Conservation (phyloP, 2,329 filamentous ascomycete genomes). For the Fusarium multiceps region DNA sequence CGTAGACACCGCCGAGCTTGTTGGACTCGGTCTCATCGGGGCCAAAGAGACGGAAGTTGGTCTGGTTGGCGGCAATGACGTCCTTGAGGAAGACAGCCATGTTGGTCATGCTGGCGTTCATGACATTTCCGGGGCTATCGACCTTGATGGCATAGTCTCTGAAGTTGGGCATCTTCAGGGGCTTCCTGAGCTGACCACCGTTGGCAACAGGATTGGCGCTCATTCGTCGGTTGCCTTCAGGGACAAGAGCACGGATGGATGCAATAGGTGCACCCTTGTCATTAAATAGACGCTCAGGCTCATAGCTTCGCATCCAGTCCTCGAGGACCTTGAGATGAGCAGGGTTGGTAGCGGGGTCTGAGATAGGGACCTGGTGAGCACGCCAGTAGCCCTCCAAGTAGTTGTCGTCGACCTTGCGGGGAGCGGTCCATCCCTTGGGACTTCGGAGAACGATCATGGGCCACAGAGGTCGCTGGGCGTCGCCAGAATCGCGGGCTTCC, state of each 20-base stretch:
- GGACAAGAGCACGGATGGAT: slow-evolving; percentile 73
- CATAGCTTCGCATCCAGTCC: slow-evolving; percentile 81
- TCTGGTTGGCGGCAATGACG: slow-evolving; percentile 71
- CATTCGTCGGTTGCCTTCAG: slow-evolving; percentile 75
- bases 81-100: slow-evolving; percentile 76
- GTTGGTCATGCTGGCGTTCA: slow-evolving; percentile 74
- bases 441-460: slow-evolving; percentile 82
- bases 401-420: slow-evolving; percentile 76
- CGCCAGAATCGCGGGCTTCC: slow-evolving; percentile 75
- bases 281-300: slow-evolving; percentile 77
- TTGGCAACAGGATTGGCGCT: slow-evolving; percentile 82
- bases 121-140: slow-evolving; percentile 67
- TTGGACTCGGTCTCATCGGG: slow-evolving; percentile 87
- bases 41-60: slow-evolving; percentile 79
- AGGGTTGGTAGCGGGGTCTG: slow-evolving; percentile 73
- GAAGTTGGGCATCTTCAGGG: slow-evolving; percentile 77
- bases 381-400: slow-evolving; percentile 83
- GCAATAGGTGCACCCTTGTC: slow-evolving; percentile 70
- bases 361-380: slow-evolving; percentile 80
- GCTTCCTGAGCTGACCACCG: slow-evolving; percentile 74
- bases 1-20: slow-evolving; percentile 78
- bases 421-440: slow-evolving; percentile 84
- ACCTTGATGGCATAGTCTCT: slow-evolving; percentile 72
- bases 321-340: slow-evolving; percentile 76
- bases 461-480: slow-evolving; percentile 77